phyloP scores from a whole-genome alignment of 2,329 filamentous ascomycete genomes.

The Talaromyces sp. region DNA sequence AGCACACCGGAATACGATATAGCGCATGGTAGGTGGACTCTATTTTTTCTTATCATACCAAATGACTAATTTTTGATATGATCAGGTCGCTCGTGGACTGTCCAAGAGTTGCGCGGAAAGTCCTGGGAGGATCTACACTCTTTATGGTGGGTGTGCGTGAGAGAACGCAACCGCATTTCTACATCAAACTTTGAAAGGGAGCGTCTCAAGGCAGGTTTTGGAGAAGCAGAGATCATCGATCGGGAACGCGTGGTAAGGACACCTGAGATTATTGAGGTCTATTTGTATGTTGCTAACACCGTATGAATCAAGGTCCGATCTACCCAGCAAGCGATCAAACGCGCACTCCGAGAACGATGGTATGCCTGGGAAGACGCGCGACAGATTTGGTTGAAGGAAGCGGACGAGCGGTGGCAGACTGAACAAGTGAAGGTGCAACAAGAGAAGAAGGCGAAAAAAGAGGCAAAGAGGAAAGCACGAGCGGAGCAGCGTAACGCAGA shows the following conservation, averaged over 20 bases:
- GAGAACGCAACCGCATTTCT: conserved; percentile 84
- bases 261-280: neutral
- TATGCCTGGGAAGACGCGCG: conserved; percentile 65
- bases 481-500: neutral
- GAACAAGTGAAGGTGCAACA: neutral
- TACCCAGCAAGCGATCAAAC: conserved; percentile 80
- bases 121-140: conserved; percentile 90
- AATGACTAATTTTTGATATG: neutral
- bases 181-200: conserved; percentile 69
- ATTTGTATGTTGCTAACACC: neutral
- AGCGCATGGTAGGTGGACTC: conserved; percentile 58
- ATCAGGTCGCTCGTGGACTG: conserved; percentile 71
- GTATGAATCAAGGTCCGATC: conserved; percentile 58
- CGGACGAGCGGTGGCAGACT: conserved; percentile 24
- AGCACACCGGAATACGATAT: conserved; percentile 67
- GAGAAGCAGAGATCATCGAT: conserved; percentile 61
- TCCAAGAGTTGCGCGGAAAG: conserved; percentile 80
- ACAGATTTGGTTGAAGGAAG: conserved; percentile 23
- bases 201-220: conserved; percentile 67
- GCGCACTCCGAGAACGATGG: conserved; percentile 79
- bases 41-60: conserved; percentile 19
- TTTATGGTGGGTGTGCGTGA: conserved; percentile 91
- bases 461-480: neutral
- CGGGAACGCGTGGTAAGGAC: conserved; percentile 64
- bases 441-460: neutral